phyloP scores from a whole-genome alignment of 176 grass and related monocot genomes.

The Guadua angustifolia region DNA sequence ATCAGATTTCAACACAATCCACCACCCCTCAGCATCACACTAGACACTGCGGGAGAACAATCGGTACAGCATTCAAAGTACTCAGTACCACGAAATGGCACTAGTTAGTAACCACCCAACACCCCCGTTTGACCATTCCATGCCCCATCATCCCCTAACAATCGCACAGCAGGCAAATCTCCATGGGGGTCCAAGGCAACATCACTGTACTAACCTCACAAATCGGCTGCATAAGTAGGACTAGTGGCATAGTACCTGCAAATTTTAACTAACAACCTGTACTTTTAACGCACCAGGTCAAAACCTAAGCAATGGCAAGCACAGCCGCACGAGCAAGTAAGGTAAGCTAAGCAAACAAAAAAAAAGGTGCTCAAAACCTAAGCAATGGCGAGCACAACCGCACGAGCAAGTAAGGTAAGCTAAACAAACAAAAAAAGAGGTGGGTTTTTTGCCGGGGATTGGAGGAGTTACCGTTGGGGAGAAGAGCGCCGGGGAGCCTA shows the following conservation, averaged over 20 bases:
- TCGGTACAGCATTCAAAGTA: background rate
- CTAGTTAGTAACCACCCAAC: background rate
- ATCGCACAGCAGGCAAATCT: background rate
- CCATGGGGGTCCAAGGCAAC: slow-evolving; percentile 21
- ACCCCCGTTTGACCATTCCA: slow-evolving; percentile 33
- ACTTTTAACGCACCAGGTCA: background rate
- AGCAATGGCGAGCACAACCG: slow-evolving; percentile 13
- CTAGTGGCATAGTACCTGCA: background rate
- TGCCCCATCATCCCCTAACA: background rate
- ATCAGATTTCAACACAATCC: too few relatives aligned
- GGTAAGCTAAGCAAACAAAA: too few relatives aligned
- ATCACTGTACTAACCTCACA: slow-evolving; percentile 13
- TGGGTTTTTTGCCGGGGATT: background rate
- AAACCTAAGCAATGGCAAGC: too few relatives aligned
- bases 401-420: background rate
- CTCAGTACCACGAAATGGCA: background rate
- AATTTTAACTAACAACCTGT: background rate
- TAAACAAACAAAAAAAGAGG: background rate
- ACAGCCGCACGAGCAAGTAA: too few relatives aligned
- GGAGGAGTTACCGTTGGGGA: slow-evolving; percentile 48
- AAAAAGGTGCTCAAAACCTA: slow-evolving; percentile 39
- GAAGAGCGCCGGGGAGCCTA: slow-evolving; percentile 50
- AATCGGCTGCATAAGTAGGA: background rate
- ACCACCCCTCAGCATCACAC: slow-evolving; percentile 6
- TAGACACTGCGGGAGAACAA: background rate